phyloP scores from a whole-genome alignment of 768 basidiomycete genomes.

The Russula vinacea region DNA sequence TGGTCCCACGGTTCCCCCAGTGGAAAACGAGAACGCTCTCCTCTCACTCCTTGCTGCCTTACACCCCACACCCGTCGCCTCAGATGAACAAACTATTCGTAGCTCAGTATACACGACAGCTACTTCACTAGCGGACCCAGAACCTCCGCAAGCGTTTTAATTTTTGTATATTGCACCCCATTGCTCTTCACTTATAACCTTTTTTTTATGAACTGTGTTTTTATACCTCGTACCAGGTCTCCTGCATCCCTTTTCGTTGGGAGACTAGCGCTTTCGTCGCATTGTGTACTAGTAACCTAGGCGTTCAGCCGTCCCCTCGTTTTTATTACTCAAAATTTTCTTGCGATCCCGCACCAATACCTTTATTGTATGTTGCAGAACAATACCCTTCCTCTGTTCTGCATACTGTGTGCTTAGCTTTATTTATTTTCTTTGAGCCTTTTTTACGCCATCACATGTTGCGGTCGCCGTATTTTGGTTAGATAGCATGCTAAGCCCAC shows the following conservation, averaged over 20 bases:
- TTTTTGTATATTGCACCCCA: neutral
- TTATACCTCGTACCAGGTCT: neutral
- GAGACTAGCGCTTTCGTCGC: constrained; percentile 11
- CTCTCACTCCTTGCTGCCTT: constrained; percentile 28
- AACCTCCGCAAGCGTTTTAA: constrained; percentile 27
- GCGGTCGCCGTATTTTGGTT: neutral
- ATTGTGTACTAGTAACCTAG: constrained; percentile 15
- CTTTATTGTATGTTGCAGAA: constrained; percentile 16
- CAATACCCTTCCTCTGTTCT: constrained; percentile 6
- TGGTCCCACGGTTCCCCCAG: constrained; percentile 6
- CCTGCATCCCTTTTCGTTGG: neutral
- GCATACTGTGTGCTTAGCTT: constrained; percentile 20
- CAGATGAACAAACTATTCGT: constrained; percentile 5
- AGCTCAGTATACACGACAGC: constrained; percentile 11
- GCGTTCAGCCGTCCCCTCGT: neutral
- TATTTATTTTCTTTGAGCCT: constrained; percentile 1
- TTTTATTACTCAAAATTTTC: neutral
- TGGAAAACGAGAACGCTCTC: constrained; percentile 18
- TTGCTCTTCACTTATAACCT: neutral
- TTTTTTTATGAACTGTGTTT: constrained; percentile 6
- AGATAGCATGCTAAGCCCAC: constrained; percentile 5
- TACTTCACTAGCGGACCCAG: neutral
- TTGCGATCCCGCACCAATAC: constrained; percentile 23
- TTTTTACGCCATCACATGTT: neutral
- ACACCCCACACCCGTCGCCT: neutral